Evolutionary conservation across 2,329 filamentous ascomycete genomes (phyloP).

Genomic region (Fusarium sp.): DNA sequence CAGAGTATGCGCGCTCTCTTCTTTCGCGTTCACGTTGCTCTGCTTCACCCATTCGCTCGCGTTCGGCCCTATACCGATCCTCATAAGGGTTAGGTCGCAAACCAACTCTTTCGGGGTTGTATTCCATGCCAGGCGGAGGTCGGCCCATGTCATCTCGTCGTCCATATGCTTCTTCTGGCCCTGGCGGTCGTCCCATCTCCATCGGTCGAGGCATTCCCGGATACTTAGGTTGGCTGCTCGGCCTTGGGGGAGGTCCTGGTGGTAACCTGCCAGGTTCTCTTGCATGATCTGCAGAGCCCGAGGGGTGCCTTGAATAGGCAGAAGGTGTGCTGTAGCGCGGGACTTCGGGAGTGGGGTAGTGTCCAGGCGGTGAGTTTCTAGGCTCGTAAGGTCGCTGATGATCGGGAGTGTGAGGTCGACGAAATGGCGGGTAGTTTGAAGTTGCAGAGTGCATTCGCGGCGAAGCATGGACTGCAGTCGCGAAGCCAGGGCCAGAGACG

Average conservation of each 20-base stretch:
- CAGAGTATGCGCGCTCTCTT: constrained; percentile 60
- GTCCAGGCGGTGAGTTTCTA: constrained; percentile 59
- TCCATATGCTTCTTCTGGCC: constrained; percentile 55
- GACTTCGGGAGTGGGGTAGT: constrained; percentile 66
- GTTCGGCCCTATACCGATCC: constrained; percentile 61
- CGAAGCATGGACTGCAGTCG: constrained; percentile 62
- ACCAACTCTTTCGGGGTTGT: constrained; percentile 61
- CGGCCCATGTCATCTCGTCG: constrained; percentile 60
- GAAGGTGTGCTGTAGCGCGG: constrained; percentile 69
- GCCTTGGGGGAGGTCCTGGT: constrained; percentile 56
- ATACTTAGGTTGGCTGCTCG: constrained; percentile 63
- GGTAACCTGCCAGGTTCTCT: constrained; percentile 52
- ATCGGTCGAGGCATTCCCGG: constrained; percentile 55
- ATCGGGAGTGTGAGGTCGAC: constrained; percentile 79
- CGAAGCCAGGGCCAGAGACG: constrained; percentile 57
- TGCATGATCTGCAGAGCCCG: constrained; percentile 56
- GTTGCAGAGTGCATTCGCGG: constrained; percentile 64
- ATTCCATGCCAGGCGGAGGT: constrained; percentile 54
- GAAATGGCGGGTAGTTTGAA: constrained; percentile 69
- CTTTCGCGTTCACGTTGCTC: constrained; percentile 56
- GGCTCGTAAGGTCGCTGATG: constrained; percentile 65
- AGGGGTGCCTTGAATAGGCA: constrained; percentile 62
- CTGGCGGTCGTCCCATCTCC: constrained; percentile 56
- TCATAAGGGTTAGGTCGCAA: constrained; percentile 59
- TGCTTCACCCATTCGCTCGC: constrained; percentile 57